These are phyloP conservation scores for Papiliotrema nemorosa DNA, from an alignment of 1,284 basidiomycete genomes.

Conservation along the genomic window DNA sequence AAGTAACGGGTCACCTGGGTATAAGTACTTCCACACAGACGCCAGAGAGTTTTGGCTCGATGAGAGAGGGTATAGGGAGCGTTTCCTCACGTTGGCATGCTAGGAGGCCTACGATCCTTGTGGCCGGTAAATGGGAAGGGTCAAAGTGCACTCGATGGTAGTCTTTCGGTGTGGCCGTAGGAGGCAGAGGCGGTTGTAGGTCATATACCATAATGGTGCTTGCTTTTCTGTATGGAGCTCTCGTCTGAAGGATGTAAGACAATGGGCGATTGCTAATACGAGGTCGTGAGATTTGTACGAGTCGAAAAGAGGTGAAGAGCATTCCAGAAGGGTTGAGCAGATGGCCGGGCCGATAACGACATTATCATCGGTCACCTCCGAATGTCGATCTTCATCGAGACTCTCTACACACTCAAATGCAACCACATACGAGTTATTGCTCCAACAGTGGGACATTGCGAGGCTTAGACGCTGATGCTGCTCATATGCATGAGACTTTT, in stretches of 20 bases:
- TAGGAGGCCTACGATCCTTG: conserved; percentile 48
- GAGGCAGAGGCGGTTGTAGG: conserved; percentile 26
- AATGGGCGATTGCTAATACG: neutral
- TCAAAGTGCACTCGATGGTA: conserved; percentile 47
- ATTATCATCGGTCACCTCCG: neutral
- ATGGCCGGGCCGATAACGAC: too few species aligned
- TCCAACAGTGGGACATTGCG: too few species aligned
- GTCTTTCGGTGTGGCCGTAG: conserved; percentile 37
- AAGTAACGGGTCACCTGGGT: conserved; percentile 46
- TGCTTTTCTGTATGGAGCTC: neutral
- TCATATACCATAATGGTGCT: conserved; percentile 38
- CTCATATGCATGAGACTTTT: too few species aligned
- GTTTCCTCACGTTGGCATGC: conserved; percentile 49
- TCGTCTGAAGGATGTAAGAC: neutral
- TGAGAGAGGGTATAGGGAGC: too few species aligned
- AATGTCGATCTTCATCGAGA: too few species aligned
- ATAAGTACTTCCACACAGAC: neutral
- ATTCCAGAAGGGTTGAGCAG: too few species aligned
- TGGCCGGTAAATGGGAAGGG: conserved; percentile 31
- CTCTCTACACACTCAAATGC: too few species aligned
- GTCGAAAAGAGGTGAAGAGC: neutral
- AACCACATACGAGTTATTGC: too few species aligned
- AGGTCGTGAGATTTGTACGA: neutral
- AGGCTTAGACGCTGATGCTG: neutral
- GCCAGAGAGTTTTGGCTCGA: too few species aligned